Conservation (phyloP, 1,139 yeast genomes). For the Tardiomyces digboiensis region DNA sequence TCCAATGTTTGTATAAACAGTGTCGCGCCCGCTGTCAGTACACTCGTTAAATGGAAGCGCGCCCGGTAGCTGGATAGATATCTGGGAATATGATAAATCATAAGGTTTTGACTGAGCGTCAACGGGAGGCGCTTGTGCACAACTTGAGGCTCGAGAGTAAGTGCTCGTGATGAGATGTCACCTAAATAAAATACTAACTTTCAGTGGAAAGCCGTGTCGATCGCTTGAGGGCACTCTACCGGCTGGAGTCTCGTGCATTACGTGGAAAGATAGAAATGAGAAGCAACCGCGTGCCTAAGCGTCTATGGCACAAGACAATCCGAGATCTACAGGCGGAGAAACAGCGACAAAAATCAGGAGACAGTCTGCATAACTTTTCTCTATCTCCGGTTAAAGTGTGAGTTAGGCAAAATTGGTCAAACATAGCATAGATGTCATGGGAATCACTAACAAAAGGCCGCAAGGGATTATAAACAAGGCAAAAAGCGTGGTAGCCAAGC, state of each 20-base stretch:
- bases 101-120: slow-evolving; percentile 19
- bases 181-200: not conserved
- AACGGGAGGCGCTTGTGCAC: slow-evolving; percentile 19
- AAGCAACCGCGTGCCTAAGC: slow-evolving; percentile 31
- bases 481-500: too few species aligned
- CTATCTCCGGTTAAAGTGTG: not conserved
- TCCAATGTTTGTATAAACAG: too few species aligned
- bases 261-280: slow-evolving; percentile 29
- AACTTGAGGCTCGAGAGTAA: slow-evolving; percentile 16
- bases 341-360: not conserved
- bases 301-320: slow-evolving; percentile 34
- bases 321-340: slow-evolving; percentile 18
- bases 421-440: too few species aligned
- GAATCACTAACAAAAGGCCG: too few species aligned
- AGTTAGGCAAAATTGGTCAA: too few species aligned
- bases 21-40: too few species aligned
- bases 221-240: slow-evolving; percentile 23
- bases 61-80: too few species aligned
- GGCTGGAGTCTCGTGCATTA: slow-evolving; percentile 25
- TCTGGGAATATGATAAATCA: too few species aligned
- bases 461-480: too few species aligned
- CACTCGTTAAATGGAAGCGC: too few species aligned
- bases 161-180: not conserved
- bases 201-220: slow-evolving; percentile 18
- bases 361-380: not conserved